Evolutionary conservation across 2,329 filamentous ascomycete genomes (phyloP).

Genomic region (Calonectria honghensis): DNA sequence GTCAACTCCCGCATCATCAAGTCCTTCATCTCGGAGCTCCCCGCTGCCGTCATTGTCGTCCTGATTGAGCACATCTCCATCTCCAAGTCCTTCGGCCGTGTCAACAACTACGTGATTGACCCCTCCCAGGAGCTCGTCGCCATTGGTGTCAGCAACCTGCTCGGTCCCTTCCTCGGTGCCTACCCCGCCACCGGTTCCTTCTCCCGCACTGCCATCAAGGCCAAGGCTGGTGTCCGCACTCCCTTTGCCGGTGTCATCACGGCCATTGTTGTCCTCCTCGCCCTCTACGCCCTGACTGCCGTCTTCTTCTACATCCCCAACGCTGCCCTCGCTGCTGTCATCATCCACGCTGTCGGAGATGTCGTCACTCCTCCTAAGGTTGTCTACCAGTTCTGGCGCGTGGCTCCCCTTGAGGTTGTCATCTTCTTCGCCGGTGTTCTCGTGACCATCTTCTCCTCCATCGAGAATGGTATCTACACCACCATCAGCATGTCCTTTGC

Average conservation of each 20-base stretch:
- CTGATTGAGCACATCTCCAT: constrained; percentile 89
- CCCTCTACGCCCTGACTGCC: constrained; percentile 87
- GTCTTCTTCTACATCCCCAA: constrained; percentile 94
- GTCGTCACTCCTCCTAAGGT: constrained; percentile 88
- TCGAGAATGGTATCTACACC: constrained; percentile 91
- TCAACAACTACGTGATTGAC: constrained; percentile 88
- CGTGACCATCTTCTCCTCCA: constrained; percentile 86
- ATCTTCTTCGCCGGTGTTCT: constrained; percentile 92
- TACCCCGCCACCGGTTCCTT: constrained; percentile 94
- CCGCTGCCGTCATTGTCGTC: constrained; percentile 84
- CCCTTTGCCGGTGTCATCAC: constrained; percentile 92
- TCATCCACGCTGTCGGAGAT: constrained; percentile 93
- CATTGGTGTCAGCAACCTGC: constrained; percentile 83
- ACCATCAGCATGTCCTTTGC: constrained; percentile 83
- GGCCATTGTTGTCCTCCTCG: constrained; percentile 86
- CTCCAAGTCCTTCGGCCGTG: constrained; percentile 86
- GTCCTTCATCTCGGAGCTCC: constrained; percentile 79
- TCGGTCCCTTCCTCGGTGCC: constrained; percentile 86
- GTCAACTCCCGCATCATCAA: constrained; percentile 77
- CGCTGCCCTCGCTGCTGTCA: constrained; percentile 85
- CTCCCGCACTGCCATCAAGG: constrained; percentile 93
- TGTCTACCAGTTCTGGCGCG: constrained; percentile 91
- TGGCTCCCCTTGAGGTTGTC: constrained; percentile 86
- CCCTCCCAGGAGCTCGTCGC: constrained; percentile 87
- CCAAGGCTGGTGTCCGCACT: constrained; percentile 93